Evolutionary conservation across 257 asterid genomes (phyloP).

Genomic region (Primulina tabacum): DNA sequence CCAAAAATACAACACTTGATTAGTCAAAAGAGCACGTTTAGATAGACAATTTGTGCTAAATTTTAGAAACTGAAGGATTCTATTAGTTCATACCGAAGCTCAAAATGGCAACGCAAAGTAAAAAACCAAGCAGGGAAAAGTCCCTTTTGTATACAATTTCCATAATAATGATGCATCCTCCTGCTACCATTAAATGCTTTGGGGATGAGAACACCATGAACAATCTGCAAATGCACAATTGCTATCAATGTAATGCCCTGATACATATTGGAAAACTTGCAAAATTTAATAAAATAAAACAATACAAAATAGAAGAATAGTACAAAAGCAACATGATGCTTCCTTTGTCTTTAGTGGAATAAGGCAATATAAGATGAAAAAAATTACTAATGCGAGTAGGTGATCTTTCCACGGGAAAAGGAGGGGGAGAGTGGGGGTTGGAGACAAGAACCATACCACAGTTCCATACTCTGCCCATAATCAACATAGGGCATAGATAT

Average conservation of each 20-base stretch:
- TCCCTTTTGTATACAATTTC: conserved; percentile 87
- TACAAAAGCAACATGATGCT: background rate
- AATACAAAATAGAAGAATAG: background rate
- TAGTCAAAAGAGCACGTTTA: background rate
- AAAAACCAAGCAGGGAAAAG: conserved; percentile 80
- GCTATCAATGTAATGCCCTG: conserved; percentile 15
- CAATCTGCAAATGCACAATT: conserved; percentile 57
- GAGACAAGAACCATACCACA: background rate
- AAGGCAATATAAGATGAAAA: conserved; percentile 8
- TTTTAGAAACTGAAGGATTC: conserved; percentile 3
- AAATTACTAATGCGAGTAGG: background rate
- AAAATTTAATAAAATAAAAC: background rate
- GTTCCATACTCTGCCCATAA: background rate
- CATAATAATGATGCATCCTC: conserved; percentile 83
- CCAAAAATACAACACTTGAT: no score
- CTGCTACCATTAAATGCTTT: conserved; percentile 90
- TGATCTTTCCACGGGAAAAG: no score
- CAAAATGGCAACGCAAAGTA: conserved; percentile 68
- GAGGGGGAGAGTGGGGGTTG: no score
- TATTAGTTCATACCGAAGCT: conserved; percentile 62
- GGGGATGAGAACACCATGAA: conserved; percentile 99
- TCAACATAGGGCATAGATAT: background rate
- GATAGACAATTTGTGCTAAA: conserved; percentile 5
- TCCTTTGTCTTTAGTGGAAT: background rate
- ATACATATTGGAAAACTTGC: conserved; percentile 2